Evolutionary conservation across 2,329 filamentous ascomycete species (phyloP), one percentile per base, ranked within the genome.

Genomic region (Monosporascus sp.): DNA sequence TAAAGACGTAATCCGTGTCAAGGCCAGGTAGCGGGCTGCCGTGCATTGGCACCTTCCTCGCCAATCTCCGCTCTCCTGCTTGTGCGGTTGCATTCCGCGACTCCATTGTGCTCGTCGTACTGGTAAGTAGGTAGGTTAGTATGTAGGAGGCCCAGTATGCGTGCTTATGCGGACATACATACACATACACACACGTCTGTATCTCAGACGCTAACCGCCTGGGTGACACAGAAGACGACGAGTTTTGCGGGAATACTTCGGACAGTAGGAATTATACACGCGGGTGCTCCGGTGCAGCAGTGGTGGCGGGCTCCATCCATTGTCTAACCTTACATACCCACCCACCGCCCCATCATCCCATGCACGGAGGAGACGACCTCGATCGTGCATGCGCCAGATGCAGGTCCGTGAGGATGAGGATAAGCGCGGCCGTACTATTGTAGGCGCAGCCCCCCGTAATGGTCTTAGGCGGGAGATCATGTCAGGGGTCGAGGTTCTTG

Each of bases 351-450:
- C 17, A 17, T n/a, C 38, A 41, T 20, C 9, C 38, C 17, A 41
- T 11, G 17, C 2, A n/a, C 19, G 17, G 16, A 41, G 17, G 19
- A 19, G 38, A 3, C 17, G 8, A 41, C 38, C 19, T 49, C 48
- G 55, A 63, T 58, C 59, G 50, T 63, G 63, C 62, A 65, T 62
- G 62, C 56, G 62, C 63, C 57, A 68, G 68, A 73, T 66, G 72
- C 72, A 74, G 71, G 72, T 74, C 70, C 72, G 54, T 68, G 66
- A 69, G 62, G 64, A 74, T 69, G 59, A 56, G 69, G 71, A 65
- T 67, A 73, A 67, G 69, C 70, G 68, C 63, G 52, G 60, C 55
- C 14, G 41, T 7, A 44, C n/a, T 61, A 58, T 61, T 52, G 52
- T 56, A 40, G 48, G 51, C 50, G 55, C 46, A 53, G 54, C 61